These are phyloP conservation scores for Cordyceps javanica DNA, from an alignment of 2,329 filamentous ascomycete species.

Conservation along the genomic window DNA sequence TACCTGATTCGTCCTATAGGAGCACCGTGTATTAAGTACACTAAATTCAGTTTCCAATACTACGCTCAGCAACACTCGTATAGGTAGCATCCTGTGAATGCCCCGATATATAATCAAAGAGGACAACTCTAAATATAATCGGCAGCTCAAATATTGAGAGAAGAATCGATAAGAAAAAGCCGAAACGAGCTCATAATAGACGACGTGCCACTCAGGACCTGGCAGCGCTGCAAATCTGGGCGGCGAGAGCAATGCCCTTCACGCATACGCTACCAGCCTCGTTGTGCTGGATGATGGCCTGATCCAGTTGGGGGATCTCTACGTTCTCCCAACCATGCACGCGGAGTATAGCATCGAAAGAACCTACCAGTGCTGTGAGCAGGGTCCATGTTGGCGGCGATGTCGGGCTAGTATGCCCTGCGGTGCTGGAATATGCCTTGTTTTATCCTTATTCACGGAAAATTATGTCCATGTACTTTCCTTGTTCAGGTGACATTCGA, in stretches of 20 bases:
- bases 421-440: constrained; percentile 12
- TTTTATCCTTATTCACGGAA: too few species aligned
- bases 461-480: too few species aligned
- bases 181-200: not conserved
- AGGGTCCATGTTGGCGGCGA: not conserved
- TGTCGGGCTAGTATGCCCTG: not conserved
- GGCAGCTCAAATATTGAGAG: not conserved
- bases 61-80: too few species aligned
- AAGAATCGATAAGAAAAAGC: not conserved
- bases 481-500: too few species aligned
- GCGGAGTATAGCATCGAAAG: not conserved
- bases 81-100: not conserved
- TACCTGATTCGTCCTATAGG: too few species aligned
- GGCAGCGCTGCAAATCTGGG: not conserved
- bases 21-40: too few species aligned
- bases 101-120: not conserved
- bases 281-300: constrained; percentile 3
- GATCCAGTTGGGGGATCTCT: not conserved
- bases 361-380: not conserved
- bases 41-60: too few species aligned
- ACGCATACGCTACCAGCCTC: constrained; percentile 5
- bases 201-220: not conserved
- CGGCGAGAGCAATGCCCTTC: not conserved
- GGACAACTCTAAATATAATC: not conserved
- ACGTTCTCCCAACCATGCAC: not conserved